Conservation (phyloP, 495 filamentous ascomycete genomes). For the Aspergillus coremiiformis region DNA sequence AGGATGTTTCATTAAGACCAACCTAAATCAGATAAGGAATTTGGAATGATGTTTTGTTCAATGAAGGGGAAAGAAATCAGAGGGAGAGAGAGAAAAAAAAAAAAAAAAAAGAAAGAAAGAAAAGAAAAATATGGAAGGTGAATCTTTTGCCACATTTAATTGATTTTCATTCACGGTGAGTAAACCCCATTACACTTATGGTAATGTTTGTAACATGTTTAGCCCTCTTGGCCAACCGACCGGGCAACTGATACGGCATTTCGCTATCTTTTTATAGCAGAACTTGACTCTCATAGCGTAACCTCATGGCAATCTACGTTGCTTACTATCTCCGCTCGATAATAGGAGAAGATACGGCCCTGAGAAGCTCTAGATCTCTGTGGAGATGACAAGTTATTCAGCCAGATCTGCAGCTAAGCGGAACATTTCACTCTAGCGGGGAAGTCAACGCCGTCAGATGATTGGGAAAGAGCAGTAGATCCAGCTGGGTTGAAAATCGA, state of each 20-base stretch:
- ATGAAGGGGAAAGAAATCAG: neutral
- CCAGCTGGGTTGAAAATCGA: neutral
- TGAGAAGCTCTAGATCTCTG: neutral
- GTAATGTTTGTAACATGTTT: slow-evolving; percentile 6
- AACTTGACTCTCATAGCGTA: neutral
- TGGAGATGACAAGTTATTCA: slow-evolving; percentile 6
- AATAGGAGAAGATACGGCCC: neutral
- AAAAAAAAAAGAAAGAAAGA: too few species aligned
- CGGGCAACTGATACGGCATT: neutral
- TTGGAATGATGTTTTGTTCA: neutral
- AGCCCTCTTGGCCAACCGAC: too few species aligned
- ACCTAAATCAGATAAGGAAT: neutral
- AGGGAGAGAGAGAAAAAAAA: neutral
- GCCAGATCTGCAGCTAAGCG: slow-evolving; percentile 13
- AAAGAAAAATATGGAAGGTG: neutral
- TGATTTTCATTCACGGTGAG: slow-evolving; percentile 4
- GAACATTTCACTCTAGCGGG: slow-evolving; percentile 7
- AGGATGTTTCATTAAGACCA: too few species aligned
- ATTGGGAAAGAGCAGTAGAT: neutral
- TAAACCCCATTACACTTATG: slow-evolving; percentile 8
- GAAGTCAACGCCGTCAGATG: neutral
- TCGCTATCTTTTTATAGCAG: neutral
- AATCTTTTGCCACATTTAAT: neutral
- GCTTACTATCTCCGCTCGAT: neutral
- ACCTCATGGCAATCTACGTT: neutral